phyloP scores from a whole-genome alignment of 2,329 filamentous ascomycete genomes.

The Rhinocladiella mackenziei region DNA sequence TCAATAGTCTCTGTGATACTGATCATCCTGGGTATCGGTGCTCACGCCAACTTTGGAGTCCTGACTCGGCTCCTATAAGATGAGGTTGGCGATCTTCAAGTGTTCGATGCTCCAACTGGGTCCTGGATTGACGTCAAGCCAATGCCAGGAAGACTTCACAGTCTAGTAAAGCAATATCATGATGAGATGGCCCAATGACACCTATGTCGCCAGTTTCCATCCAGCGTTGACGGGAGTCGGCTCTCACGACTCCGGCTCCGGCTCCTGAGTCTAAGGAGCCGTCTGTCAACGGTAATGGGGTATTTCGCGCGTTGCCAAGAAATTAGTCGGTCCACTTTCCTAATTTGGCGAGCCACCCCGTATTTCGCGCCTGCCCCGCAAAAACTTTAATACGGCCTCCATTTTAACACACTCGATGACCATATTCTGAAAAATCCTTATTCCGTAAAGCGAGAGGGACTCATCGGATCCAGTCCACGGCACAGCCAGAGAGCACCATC shows the following conservation, averaged over 20 bases:
- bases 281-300: too few relatives aligned
- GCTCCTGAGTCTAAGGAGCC: too few relatives aligned
- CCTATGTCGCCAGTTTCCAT: slow-evolving; percentile 32
- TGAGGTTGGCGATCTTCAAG: slow-evolving; percentile 30
- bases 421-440: too few relatives aligned
- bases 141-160: slow-evolving; percentile 28
- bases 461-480: too few relatives aligned
- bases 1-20: slow-evolving; percentile 18
- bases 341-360: too few relatives aligned
- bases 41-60: slow-evolving; percentile 35
- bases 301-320: too few relatives aligned
- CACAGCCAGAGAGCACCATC: too few relatives aligned
- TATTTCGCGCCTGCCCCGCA: too few relatives aligned
- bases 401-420: too few relatives aligned
- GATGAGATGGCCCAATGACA: slow-evolving; percentile 33
- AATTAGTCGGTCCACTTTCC: too few relatives aligned
- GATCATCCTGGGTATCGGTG: slow-evolving; percentile 27
- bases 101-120: slow-evolving; percentile 26
- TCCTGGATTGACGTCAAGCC: slow-evolving; percentile 32
- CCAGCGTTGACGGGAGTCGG: slow-evolving; percentile 31
- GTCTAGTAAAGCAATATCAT: slow-evolving; percentile 34
- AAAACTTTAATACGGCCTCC: too few relatives aligned
- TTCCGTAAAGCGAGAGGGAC: too few relatives aligned
- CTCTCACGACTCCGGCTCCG: slow-evolving; percentile 31
- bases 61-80: slow-evolving; percentile 35